phyloP scores from a whole-genome alignment of 139 green algal genomes.

The Diplosphaera chodatii region DNA sequence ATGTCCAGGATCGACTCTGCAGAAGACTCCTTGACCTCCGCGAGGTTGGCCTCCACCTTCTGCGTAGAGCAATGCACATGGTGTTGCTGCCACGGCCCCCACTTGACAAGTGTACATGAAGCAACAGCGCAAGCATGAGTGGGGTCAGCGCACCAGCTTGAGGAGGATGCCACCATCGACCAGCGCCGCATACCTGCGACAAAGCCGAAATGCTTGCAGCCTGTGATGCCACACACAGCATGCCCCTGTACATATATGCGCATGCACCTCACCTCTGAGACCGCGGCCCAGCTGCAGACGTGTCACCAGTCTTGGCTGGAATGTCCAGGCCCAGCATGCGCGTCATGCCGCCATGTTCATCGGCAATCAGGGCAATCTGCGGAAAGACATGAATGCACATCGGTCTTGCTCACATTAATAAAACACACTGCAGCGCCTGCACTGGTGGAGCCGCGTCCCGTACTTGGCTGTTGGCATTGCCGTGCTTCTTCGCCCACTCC shows the following conservation, averaged over 20 bases:
- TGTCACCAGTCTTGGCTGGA: neutral
- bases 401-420: too few relatives aligned
- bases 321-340: slow-evolving; percentile 33
- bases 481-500: slow-evolving; percentile 24
- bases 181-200: slow-evolving; percentile 25
- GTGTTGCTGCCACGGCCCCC: too few relatives aligned
- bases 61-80: neutral
- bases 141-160: too few relatives aligned
- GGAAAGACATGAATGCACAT: too few relatives aligned
- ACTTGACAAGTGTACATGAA: too few relatives aligned
- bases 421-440: too few relatives aligned
- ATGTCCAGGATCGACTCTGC: slow-evolving; percentile 12
- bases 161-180: slow-evolving; percentile 36
- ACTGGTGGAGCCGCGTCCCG: neutral
- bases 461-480: slow-evolving; percentile 3
- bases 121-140: too few relatives aligned
- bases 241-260: too few relatives aligned
- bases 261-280: neutral
- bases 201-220: too few relatives aligned
- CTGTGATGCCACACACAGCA: too few relatives aligned
- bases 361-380: slow-evolving; percentile 13
- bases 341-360: slow-evolving; percentile 22
- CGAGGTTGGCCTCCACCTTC: slow-evolving; percentile 20
- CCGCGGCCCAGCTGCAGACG: slow-evolving; percentile 2
- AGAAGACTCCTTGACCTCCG: slow-evolving; percentile 20